Base-by-base conservation (phyloP, 345 rosid species). In the Pseudoturritis turrita region DNA sequence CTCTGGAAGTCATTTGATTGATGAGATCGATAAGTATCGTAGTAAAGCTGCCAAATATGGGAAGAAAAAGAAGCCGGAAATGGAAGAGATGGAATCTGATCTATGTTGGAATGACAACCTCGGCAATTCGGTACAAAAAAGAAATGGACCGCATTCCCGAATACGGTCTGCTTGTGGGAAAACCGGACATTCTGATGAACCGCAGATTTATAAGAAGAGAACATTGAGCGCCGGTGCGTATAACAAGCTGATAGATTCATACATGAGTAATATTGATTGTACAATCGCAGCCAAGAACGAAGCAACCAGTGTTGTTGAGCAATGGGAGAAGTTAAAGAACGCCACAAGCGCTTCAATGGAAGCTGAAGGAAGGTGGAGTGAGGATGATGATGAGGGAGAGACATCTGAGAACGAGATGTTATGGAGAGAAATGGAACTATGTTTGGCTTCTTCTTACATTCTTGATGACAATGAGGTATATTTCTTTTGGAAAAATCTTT, bases 391-490 rank as follows among this genome's bases (percentile, higher is more conserved):
- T 8, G 67, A 70, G 8, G 89, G 71, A 54, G 88, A 90, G 61
- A 49, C 59, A 5, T 83, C 94, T 4, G 97, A 87, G 65, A 77
- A 41, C 36, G 96, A 89, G 56, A 80, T 86, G 81, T 68, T 90
- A 62, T 90, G 97, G 98, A 85, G 79, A 75, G 97, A 93, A 77
- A 89, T 93, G 98, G 92, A 90, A 52, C 70, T 89, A 50, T 84
- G 80, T 51, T 61, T 89, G 88, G 91, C 96, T 52, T 86, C 96
- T 15, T 71, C 84, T 52, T 89, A 85, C 85, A 80, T 93, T 39
- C 81, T 83, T 5, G 92, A 89, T 76, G 92, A 90, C 67, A 76
- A 67, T 54, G 94, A 90, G 92, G 98, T 89, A 75, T 29, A 7
- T 0, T n/a, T 25, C 17, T 43, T 39, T 33, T 52, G 10, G 19